Base-by-base conservation (phyloP, 2,329 filamentous ascomycete genomes). In the Whalleya microplaca region DNA sequence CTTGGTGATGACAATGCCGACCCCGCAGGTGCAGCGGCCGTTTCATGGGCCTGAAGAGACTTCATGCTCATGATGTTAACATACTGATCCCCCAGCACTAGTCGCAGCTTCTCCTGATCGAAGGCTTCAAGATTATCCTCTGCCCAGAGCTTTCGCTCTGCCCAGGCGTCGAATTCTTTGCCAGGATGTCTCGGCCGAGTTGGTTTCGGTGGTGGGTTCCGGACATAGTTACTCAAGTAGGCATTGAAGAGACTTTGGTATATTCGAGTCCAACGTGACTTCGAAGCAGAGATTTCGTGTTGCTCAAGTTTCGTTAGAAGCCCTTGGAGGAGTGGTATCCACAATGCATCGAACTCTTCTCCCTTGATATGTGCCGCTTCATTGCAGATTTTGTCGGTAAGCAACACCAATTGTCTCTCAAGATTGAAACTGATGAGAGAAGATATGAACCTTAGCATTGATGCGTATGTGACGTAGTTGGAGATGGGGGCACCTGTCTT, bases 321-420 rank as follows among this genome's bases (percentile, higher is more conserved):
- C 3, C 47, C 44, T 16, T 46, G 63, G 2, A 75, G 54, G 9
- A 73, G 64, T 1, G 70, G 71, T 2, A 74, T 43, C 73, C 73
- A 75, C 1, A 72, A 40, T 1, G 2, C 10, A 2, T 59, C 40
- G 14, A 71, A 65, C 10, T 66, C 66, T 2, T 27, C 1, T 2
- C 42, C 29, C 8, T 45, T 41, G 21, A 74, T 21, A 5, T 16
- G 41, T 2, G 21, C 21, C 16, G 58, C 64, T n/a, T 65, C 54
- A 1, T 14, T 18, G 1, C n/a, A 19, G 8, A 71, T 27, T 18
- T 62, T 67, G 3, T 59, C 29, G 6, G 62, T 29, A 5, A 74
- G 58, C 2, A 56, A 29, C 3, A 45, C n/a, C 1, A 55, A 41
- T 9, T 70, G 58, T 10, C 66, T 57, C 27, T 59, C 44, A 16